A percentile compares a stretch with the other conserved stretches of the same genome.
These are phyloP conservation scores for Phaeosphaeria sp. DNA, from an alignment of 2,329 filamentous ascomycete genomes.

Conservation along the genomic window DNA sequence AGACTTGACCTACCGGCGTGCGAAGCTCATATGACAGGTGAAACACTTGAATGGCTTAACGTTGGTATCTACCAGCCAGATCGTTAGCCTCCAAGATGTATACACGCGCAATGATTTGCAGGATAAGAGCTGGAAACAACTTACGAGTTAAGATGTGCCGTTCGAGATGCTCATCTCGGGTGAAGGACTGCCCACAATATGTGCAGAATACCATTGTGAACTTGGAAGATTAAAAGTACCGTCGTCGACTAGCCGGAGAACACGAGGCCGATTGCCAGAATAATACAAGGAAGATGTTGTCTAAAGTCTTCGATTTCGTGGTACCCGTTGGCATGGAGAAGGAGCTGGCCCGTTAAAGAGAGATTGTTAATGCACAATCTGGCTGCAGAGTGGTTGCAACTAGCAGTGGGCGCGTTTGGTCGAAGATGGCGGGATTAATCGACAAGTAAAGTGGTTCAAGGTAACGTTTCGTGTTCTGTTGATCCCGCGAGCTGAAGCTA, in stretches of 20 bases:
- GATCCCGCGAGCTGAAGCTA: constrained; percentile 17
- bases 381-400: constrained; percentile 16
- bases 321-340: constrained; percentile 19
- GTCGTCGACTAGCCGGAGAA: neutral
- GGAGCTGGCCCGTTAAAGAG: constrained; percentile 11
- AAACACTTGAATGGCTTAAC: constrained; percentile 64
- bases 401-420: constrained; percentile 15
- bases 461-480: constrained; percentile 19
- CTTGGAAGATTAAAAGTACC: neutral
- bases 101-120: neutral
- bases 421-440: constrained; percentile 13
- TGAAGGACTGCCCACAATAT: constrained; percentile 62
- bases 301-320: constrained; percentile 10
- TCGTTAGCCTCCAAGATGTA: neutral
- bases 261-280: neutral
- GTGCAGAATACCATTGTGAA: constrained; percentile 60
- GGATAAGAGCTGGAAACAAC: constrained; percentile 20
- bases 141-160: constrained; percentile 60
- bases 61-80: constrained; percentile 53
- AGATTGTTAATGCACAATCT: neutral
- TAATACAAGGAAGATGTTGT: neutral
- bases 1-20: constrained; percentile 52
- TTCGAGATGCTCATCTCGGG: constrained; percentile 60
- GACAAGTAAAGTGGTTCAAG: constrained; percentile 19
- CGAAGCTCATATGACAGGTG: constrained; percentile 63